Percentiles rank a stretch among this genome's conserved stretches.
Evolutionary conservation across 1,284 basidiomycete species (phyloP).

Genomic region (Termitomyces sp.): DNA sequence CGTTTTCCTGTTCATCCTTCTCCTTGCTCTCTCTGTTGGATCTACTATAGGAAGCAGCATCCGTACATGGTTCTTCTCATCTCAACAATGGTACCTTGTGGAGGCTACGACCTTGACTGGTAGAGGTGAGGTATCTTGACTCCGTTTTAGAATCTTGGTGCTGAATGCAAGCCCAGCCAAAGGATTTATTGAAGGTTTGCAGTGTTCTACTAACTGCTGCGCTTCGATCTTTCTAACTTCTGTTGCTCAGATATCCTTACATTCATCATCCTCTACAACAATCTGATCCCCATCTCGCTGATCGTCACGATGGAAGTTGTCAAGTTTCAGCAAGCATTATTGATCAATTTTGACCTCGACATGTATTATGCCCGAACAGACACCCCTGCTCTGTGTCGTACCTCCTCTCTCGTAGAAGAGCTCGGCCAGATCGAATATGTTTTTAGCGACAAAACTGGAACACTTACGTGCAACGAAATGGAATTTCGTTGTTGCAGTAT

Average conservation of each 20-base stretch:
- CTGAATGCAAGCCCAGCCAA: slow-evolving; percentile 45
- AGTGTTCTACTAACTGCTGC: neutral
- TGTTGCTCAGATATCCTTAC: slow-evolving; percentile 79
- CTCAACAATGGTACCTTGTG: slow-evolving; percentile 80
- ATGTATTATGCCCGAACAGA: slow-evolving; percentile 96
- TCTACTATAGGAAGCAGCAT: slow-evolving; percentile 93
- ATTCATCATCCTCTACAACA: slow-evolving; percentile 99
- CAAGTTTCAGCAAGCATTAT: slow-evolving; percentile 94
- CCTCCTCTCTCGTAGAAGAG: slow-evolving; percentile 96
- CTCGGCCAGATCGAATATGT: slow-evolving; percentile 99
- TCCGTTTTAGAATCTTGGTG: neutral
- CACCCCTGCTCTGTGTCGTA: slow-evolving; percentile 94
- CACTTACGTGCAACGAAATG: slow-evolving; percentile 97
- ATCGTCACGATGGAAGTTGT: slow-evolving; percentile 99
- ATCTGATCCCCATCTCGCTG: slow-evolving; percentile 97
- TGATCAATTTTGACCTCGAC: slow-evolving; percentile 96
- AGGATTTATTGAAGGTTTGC: slow-evolving; percentile 74
- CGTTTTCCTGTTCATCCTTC: slow-evolving; percentile 88
- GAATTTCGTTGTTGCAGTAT: slow-evolving; percentile 93
- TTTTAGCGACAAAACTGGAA: slow-evolving; percentile 98
- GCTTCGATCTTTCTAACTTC: neutral
- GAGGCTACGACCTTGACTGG: slow-evolving; percentile 52
- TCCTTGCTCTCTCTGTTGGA: slow-evolving; percentile 84
- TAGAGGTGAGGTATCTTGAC: slow-evolving; percentile 43
- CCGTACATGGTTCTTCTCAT: slow-evolving; percentile 82